Evolutionary conservation across 441 rosid species (phyloP).

Genomic region (Populus hybrid): DNA sequence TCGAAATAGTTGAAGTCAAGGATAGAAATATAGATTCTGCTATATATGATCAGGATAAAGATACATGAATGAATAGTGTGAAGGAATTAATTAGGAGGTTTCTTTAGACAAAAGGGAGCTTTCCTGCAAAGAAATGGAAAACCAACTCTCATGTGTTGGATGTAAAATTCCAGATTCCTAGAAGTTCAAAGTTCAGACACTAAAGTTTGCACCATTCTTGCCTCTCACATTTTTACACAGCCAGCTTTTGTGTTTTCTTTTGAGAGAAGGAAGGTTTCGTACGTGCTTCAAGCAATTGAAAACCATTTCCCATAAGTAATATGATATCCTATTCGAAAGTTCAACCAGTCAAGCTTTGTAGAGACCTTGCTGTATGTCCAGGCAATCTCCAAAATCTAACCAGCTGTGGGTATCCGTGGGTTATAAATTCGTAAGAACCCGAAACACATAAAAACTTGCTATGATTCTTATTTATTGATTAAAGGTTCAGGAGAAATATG

Average conservation of each 20-base stretch:
- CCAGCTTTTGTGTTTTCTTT: slow-evolving; percentile 21
- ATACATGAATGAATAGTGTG: background rate
- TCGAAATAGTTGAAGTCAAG: background rate
- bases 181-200: slow-evolving; percentile 10
- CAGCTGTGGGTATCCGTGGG: background rate
- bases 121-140: slow-evolving; percentile 40
- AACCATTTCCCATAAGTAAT: slow-evolving; percentile 1
- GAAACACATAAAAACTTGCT: background rate
- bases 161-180: slow-evolving; percentile 35
- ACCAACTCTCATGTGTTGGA: slow-evolving; percentile 12
- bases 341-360: background rate
- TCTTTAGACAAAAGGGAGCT: slow-evolving; percentile 38
- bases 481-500: background rate
- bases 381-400: slow-evolving; percentile 7
- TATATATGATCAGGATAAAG: background rate
- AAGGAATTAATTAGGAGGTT: slow-evolving; percentile 16
- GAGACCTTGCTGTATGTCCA: background rate
- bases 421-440: background rate
- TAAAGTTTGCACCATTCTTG: slow-evolving; percentile 15
- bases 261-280: slow-evolving; percentile 26
- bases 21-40: background rate
- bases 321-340: background rate
- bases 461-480: background rate
- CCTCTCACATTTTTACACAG: background rate
- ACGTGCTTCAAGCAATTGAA: slow-evolving; percentile 19